These are phyloP conservation scores for Cyclotella kingstonii DNA, from an alignment of 108 stramenopile species.

Conservation along the genomic window DNA sequence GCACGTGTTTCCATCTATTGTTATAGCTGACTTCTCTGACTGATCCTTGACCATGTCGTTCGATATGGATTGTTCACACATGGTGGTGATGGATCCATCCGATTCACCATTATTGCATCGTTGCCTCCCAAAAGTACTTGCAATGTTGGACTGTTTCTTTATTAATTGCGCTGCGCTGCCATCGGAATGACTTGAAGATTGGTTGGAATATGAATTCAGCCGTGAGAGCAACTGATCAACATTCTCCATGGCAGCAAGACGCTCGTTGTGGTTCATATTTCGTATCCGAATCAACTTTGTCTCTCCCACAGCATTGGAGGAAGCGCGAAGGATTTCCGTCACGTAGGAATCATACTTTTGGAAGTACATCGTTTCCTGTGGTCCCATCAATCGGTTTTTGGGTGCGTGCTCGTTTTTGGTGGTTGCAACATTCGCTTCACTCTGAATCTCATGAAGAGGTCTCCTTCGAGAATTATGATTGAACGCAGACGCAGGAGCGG, in stretches of 20 bases:
- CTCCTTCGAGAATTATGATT: too few relatives aligned
- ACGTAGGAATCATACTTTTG: conserved; percentile 14
- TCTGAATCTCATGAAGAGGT: neutral
- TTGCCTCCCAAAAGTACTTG: neutral
- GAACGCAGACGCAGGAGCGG: too few relatives aligned
- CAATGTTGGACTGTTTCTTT: neutral
- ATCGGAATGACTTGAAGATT: neutral
- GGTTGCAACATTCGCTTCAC: neutral
- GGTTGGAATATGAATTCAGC: neutral
- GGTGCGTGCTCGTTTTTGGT: neutral
- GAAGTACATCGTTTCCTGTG: conserved; percentile 5
- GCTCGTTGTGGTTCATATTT: neutral
- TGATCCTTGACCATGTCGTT: neutral
- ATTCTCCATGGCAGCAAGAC: neutral
- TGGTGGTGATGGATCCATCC: neutral
- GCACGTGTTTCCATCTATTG: neutral
- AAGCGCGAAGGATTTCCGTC: neutral
- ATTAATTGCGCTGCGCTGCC: neutral
- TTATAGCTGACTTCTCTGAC: conserved; percentile 1
- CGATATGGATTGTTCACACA: neutral
- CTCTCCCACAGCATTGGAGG: neutral
- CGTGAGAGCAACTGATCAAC: too few relatives aligned
- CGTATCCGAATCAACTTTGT: neutral
- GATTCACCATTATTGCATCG: neutral
- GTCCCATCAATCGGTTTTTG: neutral